phyloP scores from a whole-genome alignment of 1,284 basidiomycete species.

The Sanghuangporus sanghuang region DNA sequence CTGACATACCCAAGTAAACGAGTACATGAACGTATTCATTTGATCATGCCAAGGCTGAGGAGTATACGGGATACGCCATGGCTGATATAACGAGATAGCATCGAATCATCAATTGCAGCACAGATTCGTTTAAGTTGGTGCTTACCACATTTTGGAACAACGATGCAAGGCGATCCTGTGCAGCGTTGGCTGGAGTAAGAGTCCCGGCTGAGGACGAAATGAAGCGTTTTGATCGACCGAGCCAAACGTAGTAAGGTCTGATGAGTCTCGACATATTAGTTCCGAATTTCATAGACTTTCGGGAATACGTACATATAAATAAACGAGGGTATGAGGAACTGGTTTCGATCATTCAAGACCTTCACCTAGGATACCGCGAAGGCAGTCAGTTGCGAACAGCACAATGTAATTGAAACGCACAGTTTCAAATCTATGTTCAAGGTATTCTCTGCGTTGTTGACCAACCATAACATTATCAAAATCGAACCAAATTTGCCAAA shows the following conservation, averaged over 20 bases:
- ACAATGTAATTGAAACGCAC: too few relatives aligned
- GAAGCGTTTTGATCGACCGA: slow-evolving; percentile 64
- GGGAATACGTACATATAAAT: slow-evolving; percentile 60
- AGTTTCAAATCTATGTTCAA: slow-evolving; percentile 81
- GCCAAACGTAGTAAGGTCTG: slow-evolving; percentile 76
- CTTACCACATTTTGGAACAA: background rate
- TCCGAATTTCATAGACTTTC: too few relatives aligned
- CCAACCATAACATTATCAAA: slow-evolving; percentile 74
- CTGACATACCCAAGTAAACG: slow-evolving; percentile 56
- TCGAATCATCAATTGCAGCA: too few relatives aligned
- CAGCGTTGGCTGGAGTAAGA: background rate
- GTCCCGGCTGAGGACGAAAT: background rate
- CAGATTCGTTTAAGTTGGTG: too few relatives aligned
- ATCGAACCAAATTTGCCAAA: slow-evolving; percentile 65
- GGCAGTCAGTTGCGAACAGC: too few relatives aligned
- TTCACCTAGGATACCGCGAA: too few relatives aligned
- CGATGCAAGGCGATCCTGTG: background rate
- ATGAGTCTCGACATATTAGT: too few relatives aligned
- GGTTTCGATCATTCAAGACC: slow-evolving; percentile 71
- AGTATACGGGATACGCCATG: slow-evolving; percentile 75
- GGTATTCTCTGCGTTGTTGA: slow-evolving; percentile 65
- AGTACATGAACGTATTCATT: slow-evolving; percentile 75
- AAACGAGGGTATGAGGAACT: slow-evolving; percentile 64
- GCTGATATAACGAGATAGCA: too few relatives aligned
- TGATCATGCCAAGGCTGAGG: slow-evolving; percentile 70